Evolutionary conservation across 2,329 filamentous ascomycete species (phyloP), one percentile per base, ranked within the genome.

Genomic region (Cercospora beticola): DNA sequence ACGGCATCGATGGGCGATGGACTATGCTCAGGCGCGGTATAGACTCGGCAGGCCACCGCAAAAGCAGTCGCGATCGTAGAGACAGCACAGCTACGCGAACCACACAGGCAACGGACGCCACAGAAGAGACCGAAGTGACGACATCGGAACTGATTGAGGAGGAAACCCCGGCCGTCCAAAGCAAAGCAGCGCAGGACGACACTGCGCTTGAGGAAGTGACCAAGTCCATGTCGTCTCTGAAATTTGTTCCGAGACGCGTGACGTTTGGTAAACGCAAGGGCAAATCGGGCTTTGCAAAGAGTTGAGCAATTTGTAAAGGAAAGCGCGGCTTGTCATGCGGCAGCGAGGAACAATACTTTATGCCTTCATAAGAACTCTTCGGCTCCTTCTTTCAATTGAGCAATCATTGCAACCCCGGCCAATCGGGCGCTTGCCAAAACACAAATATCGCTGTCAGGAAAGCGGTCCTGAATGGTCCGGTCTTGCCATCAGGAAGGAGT

Each of bases 1-100:
- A 92, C 70, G 95, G 95, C n/a, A 92, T 97, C 69, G 94, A 97
- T 76, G 90, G 90, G 59, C 88, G 92, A 62, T 89, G 85, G 54
- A 97, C 93, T 18, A 88, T 99, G 81, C 83, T 98, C 12, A 83
- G 88, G 60, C 86, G 89, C n/a, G 82, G 80, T 61, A 65, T 78
- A 8, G 76, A 78, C 70, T 68, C 68, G 5, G 67, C 76, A 18
- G 77, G 76, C 12, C 77, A 78, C 70, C 67, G 76, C 21, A 76
- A 68, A 60, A 78, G 76, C 66, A 77, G 76, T 66, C 69, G 77
- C 9, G 62, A 75, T 30, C 57, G 72, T 16, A 66, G 69, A 40
- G 70, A 67, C 23, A 67, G 57, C 30, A 70, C 71, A 5, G 68
- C 64, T 16, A 74, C 70, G 9, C 70, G 71, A 18, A 63, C 43